Evolutionary conservation across 805 yeast species (phyloP), one percentile per base, ranked within the genome.

Genomic region (Wickerhamiella occidentalis): DNA sequence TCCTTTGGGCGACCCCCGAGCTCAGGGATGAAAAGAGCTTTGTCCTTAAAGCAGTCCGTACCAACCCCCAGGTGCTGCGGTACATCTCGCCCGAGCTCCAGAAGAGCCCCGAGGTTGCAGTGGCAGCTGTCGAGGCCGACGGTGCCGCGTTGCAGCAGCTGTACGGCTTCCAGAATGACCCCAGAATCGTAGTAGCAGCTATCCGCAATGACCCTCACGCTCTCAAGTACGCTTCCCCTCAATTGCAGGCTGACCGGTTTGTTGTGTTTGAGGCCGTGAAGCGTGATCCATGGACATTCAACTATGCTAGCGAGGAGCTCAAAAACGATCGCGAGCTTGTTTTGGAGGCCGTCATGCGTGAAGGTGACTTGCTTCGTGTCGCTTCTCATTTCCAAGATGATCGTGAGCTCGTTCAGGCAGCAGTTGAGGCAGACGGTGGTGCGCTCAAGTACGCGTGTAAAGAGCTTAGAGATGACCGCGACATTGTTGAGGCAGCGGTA

Each of bases 261-360:
- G 37, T 45, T 12, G 48, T 45, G 4, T 37, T 45, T 18, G 48
- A 45, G 37, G 48, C 48, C 3, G 43, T 45, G 5, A 45, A 45
- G 35, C 40, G 35, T 5, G 47, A 45, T 28, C 47, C 47, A 9
- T 45, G 47, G 47, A 35, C 47, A 15, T 35, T 45, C 41, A 45
- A 45, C 26, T 45, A 45, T 25, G 47, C 47, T 5, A 22, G 33
- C 33, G 33, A 36, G 3, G 37, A 28, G 28, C 29, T 45, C 37
- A 36, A 37, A 28, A 37, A 45, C 8, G 48, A 45, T 35, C 42
- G 43, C 9, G 43, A 36, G 42, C 43, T 45, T 3, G 48, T 45
- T 19, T 23, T 45, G 11, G 48, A 45, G 37, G 48, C 43, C 3
- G 43, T 45, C 6, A 45, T 37, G 43, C 47, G 47, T 25, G 47